Conservation (phyloP, 2,329 filamentous ascomycete genomes). For the Talaromyces sp. region DNA sequence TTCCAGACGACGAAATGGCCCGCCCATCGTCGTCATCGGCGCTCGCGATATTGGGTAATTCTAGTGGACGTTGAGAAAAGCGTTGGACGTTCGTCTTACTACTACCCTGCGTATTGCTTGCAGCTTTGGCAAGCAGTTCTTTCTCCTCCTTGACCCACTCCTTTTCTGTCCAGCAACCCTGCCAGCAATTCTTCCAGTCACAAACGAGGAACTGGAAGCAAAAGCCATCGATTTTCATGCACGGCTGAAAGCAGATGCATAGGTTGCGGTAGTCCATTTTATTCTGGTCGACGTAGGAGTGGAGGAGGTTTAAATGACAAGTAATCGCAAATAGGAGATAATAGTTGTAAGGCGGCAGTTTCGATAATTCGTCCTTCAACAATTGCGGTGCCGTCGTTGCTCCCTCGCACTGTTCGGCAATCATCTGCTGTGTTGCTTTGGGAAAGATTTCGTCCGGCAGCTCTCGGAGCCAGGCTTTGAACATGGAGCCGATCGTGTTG, state of each 20-base stretch:
- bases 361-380: constrained; percentile 85
- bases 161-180: constrained; percentile 87
- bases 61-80: not conserved
- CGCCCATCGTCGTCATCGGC: constrained; percentile 43
- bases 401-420: constrained; percentile 73
- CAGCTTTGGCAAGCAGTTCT: constrained; percentile 30
- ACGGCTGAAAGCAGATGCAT: constrained; percentile 95
- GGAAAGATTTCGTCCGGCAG: constrained; percentile 93
- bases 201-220: constrained; percentile 94
- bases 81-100: constrained; percentile 18
- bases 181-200: constrained; percentile 96
- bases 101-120: not conserved
- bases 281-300: constrained; percentile 90
- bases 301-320: constrained; percentile 84
- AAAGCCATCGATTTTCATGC: constrained; percentile 91
- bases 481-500: constrained; percentile 92
- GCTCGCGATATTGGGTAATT: constrained; percentile 2
- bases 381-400: constrained; percentile 76
- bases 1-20: constrained; percentile 61
- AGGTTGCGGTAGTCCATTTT: constrained; percentile 97
- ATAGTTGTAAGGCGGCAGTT: constrained; percentile 94
- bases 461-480: constrained; percentile 92
- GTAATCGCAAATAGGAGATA: constrained; percentile 97
- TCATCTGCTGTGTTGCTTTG: constrained; percentile 71
- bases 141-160: constrained; percentile 61